Conservation (phyloP, 331 rosid species). For the Quercus lobata region DNA sequence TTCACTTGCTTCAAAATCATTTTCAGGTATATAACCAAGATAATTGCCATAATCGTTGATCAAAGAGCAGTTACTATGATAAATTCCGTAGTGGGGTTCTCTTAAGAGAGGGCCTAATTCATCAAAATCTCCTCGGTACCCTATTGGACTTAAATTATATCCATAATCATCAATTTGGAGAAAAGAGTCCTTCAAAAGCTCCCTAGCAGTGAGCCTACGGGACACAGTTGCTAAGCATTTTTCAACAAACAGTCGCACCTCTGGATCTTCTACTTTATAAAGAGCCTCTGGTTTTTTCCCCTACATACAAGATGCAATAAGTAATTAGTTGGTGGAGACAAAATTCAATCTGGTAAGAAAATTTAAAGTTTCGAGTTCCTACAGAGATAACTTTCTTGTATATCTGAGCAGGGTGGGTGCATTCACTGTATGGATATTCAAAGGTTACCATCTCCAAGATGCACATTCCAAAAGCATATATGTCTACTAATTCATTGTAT, state of each 20-base stretch:
- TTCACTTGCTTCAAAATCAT: conserved; percentile 44
- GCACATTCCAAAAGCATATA: conserved; percentile 97
- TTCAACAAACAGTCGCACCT: conserved; percentile 75
- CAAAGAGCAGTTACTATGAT: conserved; percentile 28
- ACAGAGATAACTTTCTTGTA: conserved; percentile 93
- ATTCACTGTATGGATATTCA: conserved; percentile 96
- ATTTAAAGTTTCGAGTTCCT: conserved; percentile 27
- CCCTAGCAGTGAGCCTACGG: conserved; percentile 73
- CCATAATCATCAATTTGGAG: conserved; percentile 71
- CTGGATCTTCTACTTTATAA: conserved; percentile 67
- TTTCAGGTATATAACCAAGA: conserved; percentile 43
- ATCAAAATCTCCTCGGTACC: conserved; percentile 48
- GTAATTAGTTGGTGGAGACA: conserved; percentile 8
- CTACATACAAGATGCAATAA: conserved; percentile 32
- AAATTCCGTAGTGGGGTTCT: conserved; percentile 45
- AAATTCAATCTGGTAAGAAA: neutral
- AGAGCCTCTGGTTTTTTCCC: conserved; percentile 85
- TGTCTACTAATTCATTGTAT: conserved; percentile 90
- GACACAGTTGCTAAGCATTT: conserved; percentile 86
- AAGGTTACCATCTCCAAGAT: conserved; percentile 94
- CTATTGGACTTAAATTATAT: conserved; percentile 37
- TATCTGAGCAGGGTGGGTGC: conserved; percentile 90
- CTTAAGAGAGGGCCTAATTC: conserved; percentile 47
- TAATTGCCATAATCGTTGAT: conserved; percentile 42
- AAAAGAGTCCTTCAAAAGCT: conserved; percentile 84